Evolutionary conservation across 2,329 filamentous ascomycete genomes (phyloP), one percentile per base, ranked within the genome.

Genomic region (Epichloe sibirici): DNA sequence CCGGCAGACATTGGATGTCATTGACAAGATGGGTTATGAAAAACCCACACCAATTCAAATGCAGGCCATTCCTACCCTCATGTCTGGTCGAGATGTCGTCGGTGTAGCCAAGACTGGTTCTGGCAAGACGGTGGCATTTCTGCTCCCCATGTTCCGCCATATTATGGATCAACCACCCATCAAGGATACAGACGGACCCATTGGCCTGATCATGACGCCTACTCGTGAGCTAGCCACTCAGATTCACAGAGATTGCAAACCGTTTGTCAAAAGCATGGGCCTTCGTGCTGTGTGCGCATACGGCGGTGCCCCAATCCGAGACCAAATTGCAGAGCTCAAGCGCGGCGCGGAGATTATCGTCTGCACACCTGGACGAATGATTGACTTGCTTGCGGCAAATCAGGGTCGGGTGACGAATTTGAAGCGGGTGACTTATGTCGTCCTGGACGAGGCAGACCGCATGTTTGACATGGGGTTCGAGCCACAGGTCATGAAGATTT

Each of bases 391-490:
- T 35, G 88, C 90, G 42, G 90, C 90, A 49, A 98, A 97, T 65
- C 85, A 88, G 58, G 91, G 91, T n/a, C 82, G 90, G 57, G 90
- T 97, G 9, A 95, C 91, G 12, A 97, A 94, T 63, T 75, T 98
- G 53, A 83, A 80, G 59, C 81, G 93, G 57, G 88, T 95, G 12
- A 93, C 89, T 0, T 98, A 97, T 66, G 83, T 96, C 25, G 93
- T 98, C 11, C 79, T 98, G 40, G 93, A 98, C 65, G 93, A 98
- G 71, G 93, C 93, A 47, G 93, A 98, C 69, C 86, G 93, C 56
- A 97, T 98, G 93, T 96, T 97, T 65, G 93, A 98, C 67, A 97
- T 98, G 93, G 93, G 93, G 13, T 98, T 98, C 64, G 91, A 95
- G 69, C 91, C 93, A 2, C 93, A 98, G 67, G 90, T 98, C 51